These are phyloP conservation scores for Triticum turgidum DNA, from an alignment of 176 grass and related monocot species.

Conservation along the genomic window DNA sequence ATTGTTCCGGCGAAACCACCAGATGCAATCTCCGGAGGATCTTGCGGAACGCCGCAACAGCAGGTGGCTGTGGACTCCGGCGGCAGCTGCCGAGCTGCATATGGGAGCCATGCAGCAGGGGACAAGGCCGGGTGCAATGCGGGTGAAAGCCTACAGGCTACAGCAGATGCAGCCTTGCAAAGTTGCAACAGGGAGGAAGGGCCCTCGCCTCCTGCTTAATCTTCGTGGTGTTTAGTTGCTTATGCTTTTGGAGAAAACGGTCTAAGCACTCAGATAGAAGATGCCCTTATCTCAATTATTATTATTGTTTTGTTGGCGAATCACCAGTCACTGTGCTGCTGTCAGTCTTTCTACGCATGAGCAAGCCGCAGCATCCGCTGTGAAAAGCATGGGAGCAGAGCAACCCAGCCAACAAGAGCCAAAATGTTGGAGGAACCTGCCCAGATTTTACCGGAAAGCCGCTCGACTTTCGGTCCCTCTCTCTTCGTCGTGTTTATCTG, in stretches of 20 bases:
- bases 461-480: background rate
- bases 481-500: background rate
- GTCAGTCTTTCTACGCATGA: background rate
- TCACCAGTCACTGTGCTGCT: background rate
- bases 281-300: background rate
- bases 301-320: background rate
- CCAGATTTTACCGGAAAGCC: background rate
- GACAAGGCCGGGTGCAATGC: background rate
- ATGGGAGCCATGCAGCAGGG: background rate
- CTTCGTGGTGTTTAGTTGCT: background rate
- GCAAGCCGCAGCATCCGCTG: background rate
- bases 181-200: background rate
- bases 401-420: background rate
- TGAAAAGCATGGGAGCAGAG: background rate
- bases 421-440: slow-evolving; percentile 19
- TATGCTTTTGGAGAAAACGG: background rate
- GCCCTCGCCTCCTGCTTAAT: background rate
- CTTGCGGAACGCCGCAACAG: background rate
- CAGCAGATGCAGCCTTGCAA: slow-evolving; percentile 24
- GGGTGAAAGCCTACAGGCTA: background rate
- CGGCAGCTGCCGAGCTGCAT: background rate
- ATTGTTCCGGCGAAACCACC: background rate
- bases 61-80: background rate
- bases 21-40: slow-evolving; percentile 9
- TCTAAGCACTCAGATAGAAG: background rate